These are phyloP conservation scores for Achaetomium macrosporum DNA, from an alignment of 2,329 filamentous ascomycete species.

Conservation along the genomic window DNA sequence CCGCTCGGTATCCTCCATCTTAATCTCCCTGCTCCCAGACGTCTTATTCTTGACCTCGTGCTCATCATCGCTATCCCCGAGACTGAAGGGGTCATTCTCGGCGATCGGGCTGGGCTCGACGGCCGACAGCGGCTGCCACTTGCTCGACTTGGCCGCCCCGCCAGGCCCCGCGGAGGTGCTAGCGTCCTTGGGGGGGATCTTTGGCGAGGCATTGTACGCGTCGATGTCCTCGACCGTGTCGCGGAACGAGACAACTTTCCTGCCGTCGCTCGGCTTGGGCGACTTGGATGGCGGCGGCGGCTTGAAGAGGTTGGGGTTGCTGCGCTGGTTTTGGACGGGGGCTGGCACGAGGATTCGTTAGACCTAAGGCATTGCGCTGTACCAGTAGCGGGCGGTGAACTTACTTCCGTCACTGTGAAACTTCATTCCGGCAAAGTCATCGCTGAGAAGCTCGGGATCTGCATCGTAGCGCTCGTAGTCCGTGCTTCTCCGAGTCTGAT, in stretches of 20 bases:
- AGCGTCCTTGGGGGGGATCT: conserved; percentile 47
- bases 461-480: conserved; percentile 93
- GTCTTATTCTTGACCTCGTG: conserved; percentile 67
- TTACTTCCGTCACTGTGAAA: conserved; percentile 57
- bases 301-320: conserved; percentile 75
- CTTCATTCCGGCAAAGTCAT: conserved; percentile 75
- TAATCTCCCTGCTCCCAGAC: conserved; percentile 43
- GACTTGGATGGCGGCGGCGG: conserved; percentile 50
- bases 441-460: conserved; percentile 81
- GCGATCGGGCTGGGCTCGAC: conserved; percentile 79
- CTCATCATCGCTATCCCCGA: conserved; percentile 94
- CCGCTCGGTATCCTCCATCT: conserved; percentile 52
- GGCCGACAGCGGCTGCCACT: conserved; percentile 91
- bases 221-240: conserved; percentile 72
- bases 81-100: conserved; percentile 92
- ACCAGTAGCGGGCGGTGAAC: conserved; percentile 24
- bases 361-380: background rate
- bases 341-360: conserved; percentile 33
- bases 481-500: conserved; percentile 64
- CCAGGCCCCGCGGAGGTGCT: conserved; percentile 33
- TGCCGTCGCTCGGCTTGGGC: conserved; percentile 43
- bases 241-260: conserved; percentile 50
- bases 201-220: conserved; percentile 63
- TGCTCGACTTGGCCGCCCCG: conserved; percentile 67
- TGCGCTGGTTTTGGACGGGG: conserved; percentile 49